These are phyloP conservation scores for Spathaspora boniae DNA, from an alignment of 805 yeast species.

Conservation along the genomic window DNA sequence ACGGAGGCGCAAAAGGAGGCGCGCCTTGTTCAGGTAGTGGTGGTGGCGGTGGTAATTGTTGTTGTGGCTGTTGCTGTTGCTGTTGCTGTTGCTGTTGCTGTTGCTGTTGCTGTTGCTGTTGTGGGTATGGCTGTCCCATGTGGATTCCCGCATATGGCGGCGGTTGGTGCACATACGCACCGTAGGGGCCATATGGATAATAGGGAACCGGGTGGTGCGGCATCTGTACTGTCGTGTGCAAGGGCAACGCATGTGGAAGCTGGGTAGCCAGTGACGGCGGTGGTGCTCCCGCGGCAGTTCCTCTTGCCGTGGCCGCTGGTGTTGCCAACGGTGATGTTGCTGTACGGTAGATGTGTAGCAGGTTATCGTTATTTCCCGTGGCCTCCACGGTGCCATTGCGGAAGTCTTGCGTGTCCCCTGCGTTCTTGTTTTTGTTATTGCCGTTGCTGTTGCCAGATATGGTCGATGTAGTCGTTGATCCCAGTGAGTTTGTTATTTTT, in stretches of 20 bases:
- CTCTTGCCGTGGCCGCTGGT: neutral
- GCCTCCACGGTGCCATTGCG: too few relatives aligned
- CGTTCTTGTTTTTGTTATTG: neutral
- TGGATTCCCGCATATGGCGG: constrained; percentile 5
- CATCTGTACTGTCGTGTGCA: constrained; percentile 2
- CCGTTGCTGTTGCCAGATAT: neutral
- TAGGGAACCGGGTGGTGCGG: neutral
- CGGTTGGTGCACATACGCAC: constrained; percentile 2
- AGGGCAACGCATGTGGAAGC: constrained; percentile 1
- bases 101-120: constrained; percentile 6
- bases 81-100: constrained; percentile 15
- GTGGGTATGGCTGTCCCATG: neutral
- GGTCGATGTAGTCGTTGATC: constrained; percentile 3
- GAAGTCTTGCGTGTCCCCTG: neutral
- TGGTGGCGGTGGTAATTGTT: constrained; percentile 10
- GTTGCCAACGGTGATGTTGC: constrained; percentile 1
- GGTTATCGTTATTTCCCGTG: neutral
- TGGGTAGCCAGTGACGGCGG: neutral
- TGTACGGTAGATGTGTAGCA: neutral
- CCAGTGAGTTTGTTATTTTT: neutral
- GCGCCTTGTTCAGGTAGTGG: neutral
- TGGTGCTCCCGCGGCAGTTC: neutral
- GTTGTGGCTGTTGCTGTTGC: constrained; percentile 12
- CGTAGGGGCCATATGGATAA: constrained; percentile 3
- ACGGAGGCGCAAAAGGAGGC: too few relatives aligned